Base-by-base conservation (phyloP, 2,329 filamentous ascomycete species). In the Fusarium redolens region DNA sequence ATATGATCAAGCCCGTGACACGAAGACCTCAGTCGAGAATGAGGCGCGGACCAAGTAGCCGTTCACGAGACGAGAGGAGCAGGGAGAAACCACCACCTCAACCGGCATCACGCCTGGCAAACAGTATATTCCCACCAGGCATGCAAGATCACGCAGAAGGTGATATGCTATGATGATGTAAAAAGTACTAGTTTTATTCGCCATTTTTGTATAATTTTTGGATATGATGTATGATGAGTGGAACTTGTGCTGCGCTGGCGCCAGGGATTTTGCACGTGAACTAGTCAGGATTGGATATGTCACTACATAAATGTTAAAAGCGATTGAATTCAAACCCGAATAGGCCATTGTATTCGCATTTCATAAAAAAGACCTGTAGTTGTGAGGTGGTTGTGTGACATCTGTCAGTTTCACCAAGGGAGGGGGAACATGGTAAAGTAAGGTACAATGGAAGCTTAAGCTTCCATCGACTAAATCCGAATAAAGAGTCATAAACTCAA, bases 1-100 rank as follows among this genome's bases (percentile, higher is more conserved):
- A 85, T 62, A 90, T 91, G 84, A 87, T 92, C 71, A 88, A 87
- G 68, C 88, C 89, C 1, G 81, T 89, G 10, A 84, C 87, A 37
- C 86, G 90, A 64, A 85, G 87, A 45, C 89, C 89, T 18, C 83
- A 89, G 41, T 87, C 83, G n/a, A 78, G 74, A 25, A 67, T 79
- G 44, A 75, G 79, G 28, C 80, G 81, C 9, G 72, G 79, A 13
- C 69, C 77, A 17, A 79, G 77, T 14, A 82, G 79, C 58, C 75
- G 77, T 63, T 82, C 81, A 1, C 75, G 80, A 28, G 82, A 83
- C 43, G 80, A 82, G 33, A 75, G 79, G 30, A 75, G 71, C 12
- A 74, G 79, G 17, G 79, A 82, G 31, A 81, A 77, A 48, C 74
- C 83, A 43, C 82, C 82, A 20, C 78, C 81, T 22, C 84, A 83